These are phyloP conservation scores for Rhodamnia argentea DNA, from an alignment of 345 rosid genomes.

Conservation along the genomic window DNA sequence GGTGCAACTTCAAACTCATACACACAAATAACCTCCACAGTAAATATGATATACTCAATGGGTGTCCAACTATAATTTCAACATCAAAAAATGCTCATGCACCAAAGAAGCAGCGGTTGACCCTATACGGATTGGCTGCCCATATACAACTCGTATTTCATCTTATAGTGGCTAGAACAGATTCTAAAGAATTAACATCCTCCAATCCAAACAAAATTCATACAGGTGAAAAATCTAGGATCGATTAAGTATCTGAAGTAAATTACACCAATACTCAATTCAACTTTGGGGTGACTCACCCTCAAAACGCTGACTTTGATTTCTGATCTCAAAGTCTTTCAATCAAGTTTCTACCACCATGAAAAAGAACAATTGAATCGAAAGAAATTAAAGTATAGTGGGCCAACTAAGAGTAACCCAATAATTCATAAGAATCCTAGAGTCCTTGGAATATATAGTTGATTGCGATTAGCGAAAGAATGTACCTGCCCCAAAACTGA, in stretches of 20 bases:
- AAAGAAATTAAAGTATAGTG: neutral
- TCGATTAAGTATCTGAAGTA: neutral
- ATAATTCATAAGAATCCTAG: neutral
- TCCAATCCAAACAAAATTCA: neutral
- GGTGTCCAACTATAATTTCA: neutral
- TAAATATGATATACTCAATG: neutral
- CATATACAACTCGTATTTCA: neutral
- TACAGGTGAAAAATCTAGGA: neutral
- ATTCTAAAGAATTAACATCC: neutral
- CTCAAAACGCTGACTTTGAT: neutral
- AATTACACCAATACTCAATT: neutral
- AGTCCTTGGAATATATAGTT: neutral
- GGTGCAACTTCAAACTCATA: neutral
- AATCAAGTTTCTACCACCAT: neutral
- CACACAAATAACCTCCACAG: neutral
- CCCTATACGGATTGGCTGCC: neutral
- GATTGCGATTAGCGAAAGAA: neutral
- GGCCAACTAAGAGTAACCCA: neutral
- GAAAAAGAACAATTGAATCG: neutral
- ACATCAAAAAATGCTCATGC: neutral
- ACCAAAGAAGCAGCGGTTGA: neutral
- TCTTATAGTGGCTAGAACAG: neutral
- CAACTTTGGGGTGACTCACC: neutral
- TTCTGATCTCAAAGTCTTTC: neutral
- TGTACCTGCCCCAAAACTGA: conserved; percentile 85